phyloP scores from a whole-genome alignment of 805 yeast species.

The Candida germanica region DNA sequence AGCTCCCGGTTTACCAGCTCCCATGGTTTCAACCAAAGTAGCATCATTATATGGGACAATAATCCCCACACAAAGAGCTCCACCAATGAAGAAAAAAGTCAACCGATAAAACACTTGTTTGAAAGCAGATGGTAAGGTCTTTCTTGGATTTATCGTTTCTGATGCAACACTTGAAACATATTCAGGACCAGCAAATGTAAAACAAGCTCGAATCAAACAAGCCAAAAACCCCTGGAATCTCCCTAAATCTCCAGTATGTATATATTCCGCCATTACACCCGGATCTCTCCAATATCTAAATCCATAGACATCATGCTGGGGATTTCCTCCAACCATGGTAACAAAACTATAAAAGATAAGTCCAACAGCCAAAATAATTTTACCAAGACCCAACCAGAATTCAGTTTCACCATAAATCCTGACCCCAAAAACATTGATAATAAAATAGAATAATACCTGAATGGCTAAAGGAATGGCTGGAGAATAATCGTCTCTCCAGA shows the following conservation, averaged over 20 bases:
- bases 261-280: constrained; percentile 32
- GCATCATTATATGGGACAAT: constrained; percentile 71
- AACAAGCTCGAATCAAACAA: constrained; percentile 68
- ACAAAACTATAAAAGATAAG: constrained; percentile 70
- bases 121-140: constrained; percentile 73
- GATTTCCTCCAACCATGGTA: constrained; percentile 88
- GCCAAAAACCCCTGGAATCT: constrained; percentile 70
- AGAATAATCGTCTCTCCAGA: constrained; percentile 73
- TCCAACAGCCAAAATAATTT: constrained; percentile 72
- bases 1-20: constrained; percentile 63
- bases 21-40: constrained; percentile 52
- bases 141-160: constrained; percentile 70
- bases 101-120: constrained; percentile 70
- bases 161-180: constrained; percentile 83
- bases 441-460: constrained; percentile 59
- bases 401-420: constrained; percentile 77
- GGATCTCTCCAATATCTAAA: constrained; percentile 44
- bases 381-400: constrained; percentile 67
- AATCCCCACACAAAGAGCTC: constrained; percentile 76
- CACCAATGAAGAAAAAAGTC: constrained; percentile 64
- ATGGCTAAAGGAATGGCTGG: constrained; percentile 68
- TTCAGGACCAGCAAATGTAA: constrained; percentile 85
- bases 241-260: constrained; percentile 51
- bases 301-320: constrained; percentile 54
- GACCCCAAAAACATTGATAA: constrained; percentile 72